These are phyloP conservation scores for Globisporangium yorkense DNA, from an alignment of 352 stramenopile genomes.

Conservation along the genomic window DNA sequence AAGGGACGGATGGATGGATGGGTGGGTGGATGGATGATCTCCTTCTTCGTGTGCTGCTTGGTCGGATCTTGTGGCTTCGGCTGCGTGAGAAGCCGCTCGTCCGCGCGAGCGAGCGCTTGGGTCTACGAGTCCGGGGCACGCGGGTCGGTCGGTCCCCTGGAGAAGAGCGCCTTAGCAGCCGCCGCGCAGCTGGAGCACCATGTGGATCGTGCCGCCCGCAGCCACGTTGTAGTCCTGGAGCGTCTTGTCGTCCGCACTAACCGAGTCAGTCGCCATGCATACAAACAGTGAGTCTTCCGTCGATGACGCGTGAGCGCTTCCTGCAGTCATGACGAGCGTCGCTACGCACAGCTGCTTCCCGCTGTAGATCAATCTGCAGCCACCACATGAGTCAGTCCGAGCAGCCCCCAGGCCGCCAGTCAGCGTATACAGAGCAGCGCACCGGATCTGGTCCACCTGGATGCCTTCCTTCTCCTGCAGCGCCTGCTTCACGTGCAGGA, in stretches of 20 bases:
- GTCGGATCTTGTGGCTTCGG: no score
- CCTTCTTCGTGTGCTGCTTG: no score
- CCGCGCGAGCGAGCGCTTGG: no score
- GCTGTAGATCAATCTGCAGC: conserved; percentile 93
- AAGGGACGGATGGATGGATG: no score
- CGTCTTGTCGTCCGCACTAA: conserved; percentile 92
- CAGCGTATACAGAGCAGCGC: no score
- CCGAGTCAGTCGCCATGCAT: no score
- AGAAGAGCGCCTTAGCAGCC: conserved; percentile 61
- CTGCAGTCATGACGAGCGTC: no score
- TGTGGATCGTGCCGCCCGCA: conserved; percentile 97
- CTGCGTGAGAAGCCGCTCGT: no score
- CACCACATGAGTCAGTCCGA: conserved; percentile 1
- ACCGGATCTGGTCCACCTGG: conserved; percentile 81
- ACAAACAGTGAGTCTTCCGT: no score
- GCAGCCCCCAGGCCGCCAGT: no score
- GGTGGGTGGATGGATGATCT: no score
- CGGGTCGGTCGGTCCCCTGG: background rate
- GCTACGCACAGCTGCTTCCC: conserved; percentile 91
- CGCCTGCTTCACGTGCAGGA: conserved; percentile 96
- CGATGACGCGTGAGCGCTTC: no score
- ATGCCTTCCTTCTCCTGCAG: conserved; percentile 99
- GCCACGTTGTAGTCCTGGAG: conserved; percentile 96
- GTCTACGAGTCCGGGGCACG: conserved; percentile 5
- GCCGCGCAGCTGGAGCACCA: conserved; percentile 97